Evolutionary conservation across 208 protist genomes (phyloP), one percentile per base, ranked within the genome.

Genomic region (Tritrichomonas musculus): DNA sequence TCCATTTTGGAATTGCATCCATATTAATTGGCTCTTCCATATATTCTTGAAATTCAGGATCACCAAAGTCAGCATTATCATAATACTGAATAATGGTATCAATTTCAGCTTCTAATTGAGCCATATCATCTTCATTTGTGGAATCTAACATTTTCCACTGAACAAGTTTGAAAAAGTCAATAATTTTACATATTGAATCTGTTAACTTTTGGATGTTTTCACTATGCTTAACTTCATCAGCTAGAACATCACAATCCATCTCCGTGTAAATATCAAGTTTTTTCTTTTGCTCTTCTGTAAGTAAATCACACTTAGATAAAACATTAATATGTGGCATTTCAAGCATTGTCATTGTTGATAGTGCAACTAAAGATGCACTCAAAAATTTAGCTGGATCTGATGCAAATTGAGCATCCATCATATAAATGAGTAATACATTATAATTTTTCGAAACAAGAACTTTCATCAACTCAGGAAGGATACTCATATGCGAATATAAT

Each of bases 291-390:
- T 92, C 50, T 17, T 13, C 14, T 33, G 27, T 27, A 20, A 92
- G 49, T 39, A 92, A 36, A 92, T 92, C 82, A 13, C 47, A 57
- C n/a, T 92, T 92, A 39, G 82, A 69, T 27, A 92, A 25, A 8
- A 92, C 33, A 50, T 65, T 65, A 66, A 92, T 57, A 66, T 92
- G 82, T 57, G 82, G 82, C 9, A 92, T 57, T 66, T 92, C 82
- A 5, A 92, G 13, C n/a, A 69, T 57, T 41, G 55, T 69, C 49
- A 92, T 92, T 57, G 82, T 50, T 25, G 50, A 69, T 66, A 92
- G 17, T 27, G 50, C 55, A 39, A 49, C 47, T 17, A 92, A 50
- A 47, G 27, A 25, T 9, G 50, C 82, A 92, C 82, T 92, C 20
- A 92, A 47, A 33, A 92, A 92, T 65, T 92, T 92, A 0, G 50